Evolutionary conservation across 345 rosid genomes (phyloP), one percentile per base, ranked within the genome.

Genomic region (Citrus sp.): DNA sequence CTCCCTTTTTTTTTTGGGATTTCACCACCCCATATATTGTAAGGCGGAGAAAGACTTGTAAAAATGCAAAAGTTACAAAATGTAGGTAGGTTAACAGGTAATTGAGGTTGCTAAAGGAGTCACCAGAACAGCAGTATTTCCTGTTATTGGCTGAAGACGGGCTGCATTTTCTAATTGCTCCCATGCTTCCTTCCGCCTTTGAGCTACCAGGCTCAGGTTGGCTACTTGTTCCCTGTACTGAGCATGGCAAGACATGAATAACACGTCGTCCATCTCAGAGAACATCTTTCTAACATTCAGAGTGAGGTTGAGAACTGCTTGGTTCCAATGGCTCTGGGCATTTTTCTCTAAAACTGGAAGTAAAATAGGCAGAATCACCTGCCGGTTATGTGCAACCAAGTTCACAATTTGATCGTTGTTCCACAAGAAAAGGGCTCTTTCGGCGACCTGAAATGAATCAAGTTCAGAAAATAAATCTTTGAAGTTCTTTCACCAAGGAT

Each of bases 401-500:
- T 89, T 87, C 54, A 91, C 87, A 9, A 93, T 89, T 82, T 93
- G 98, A 84, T 94, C 98, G 3, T 93, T 94, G 93, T 93, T 94
- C 98, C 98, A 94, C 60, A 93, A 81, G 85, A 90, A 89, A 19
- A 94, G 85, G 65, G 98, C 90, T 78, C 97, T 90, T 86, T 94
- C 98, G 27, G 98, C 95, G 68, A 94, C 97, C 98, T 94, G 89
- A 84, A 77, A 80, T 69, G 78, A 74, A 70, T 37, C 21, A 68
- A 60, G 25, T 46, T 19, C 59, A 42, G 27, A 56, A 55, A 66
- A 64, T 38, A 37, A 56, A 24, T 37, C 65, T n/a, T 21, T 4
- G 10, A 67, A 54, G 16, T 25, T 56, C 66, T 35, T 54, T 56
- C 49, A 35, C 14, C 40, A 28, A 2, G 63, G 8, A 61, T 42